Evolutionary conservation across 1,284 basidiomycete genomes (phyloP).

Genomic region (Porogramme epimiltina): DNA sequence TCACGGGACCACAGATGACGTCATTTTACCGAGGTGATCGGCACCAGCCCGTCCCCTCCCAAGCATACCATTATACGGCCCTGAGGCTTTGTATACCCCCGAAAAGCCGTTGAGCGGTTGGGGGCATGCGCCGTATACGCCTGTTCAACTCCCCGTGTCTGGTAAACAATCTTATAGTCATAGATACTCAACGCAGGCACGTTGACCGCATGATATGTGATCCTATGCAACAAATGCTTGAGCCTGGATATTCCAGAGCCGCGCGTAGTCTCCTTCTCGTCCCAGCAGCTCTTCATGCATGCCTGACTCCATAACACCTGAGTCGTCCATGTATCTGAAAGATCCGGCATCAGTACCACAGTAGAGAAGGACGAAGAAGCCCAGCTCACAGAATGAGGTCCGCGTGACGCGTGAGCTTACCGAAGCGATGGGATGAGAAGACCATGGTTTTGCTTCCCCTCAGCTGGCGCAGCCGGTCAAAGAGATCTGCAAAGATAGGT

Average conservation of each 20-base stretch:
- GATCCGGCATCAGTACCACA: neutral
- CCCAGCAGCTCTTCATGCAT: constrained; percentile 49
- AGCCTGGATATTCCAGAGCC: constrained; percentile 54
- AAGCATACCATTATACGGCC: no score
- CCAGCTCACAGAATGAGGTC: constrained; percentile 58
- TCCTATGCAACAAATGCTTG: constrained; percentile 41
- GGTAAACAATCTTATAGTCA: no score
- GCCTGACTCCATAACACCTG: constrained; percentile 48
- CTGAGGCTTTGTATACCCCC: no score
- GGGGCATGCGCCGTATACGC: no score
- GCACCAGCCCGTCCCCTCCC: no score
- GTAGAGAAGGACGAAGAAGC: neutral
- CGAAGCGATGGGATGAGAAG: constrained; percentile 72
- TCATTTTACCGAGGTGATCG: no score
- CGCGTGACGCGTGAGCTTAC: constrained; percentile 63
- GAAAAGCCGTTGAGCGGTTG: no score
- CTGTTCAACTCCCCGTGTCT: no score
- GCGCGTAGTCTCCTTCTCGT: constrained; percentile 48
- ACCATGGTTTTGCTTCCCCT: constrained; percentile 66
- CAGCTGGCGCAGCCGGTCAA: constrained; percentile 51
- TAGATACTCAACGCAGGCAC: no score
- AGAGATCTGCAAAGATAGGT: constrained; percentile 48
- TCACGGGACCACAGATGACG: no score
- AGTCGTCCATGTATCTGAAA: constrained; percentile 58
- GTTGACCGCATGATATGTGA: no score